Evolutionary conservation across 2,329 filamentous ascomycete species (phyloP).

Genomic region (Aspergillus carbonarius): DNA sequence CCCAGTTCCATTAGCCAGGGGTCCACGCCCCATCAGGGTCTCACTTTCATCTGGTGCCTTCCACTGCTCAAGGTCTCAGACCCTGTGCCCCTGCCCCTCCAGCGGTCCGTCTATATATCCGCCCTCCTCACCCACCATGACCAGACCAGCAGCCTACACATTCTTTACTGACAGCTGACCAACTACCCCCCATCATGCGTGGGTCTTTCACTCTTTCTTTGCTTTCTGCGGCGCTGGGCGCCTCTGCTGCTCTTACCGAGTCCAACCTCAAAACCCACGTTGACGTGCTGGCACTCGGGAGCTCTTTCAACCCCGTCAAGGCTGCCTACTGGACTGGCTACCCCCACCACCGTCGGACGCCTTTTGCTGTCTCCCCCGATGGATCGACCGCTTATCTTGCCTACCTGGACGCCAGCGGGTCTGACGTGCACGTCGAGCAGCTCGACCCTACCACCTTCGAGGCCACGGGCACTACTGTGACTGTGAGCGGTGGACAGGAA

Average conservation of each 20-base stretch:
- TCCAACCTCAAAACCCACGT: slow-evolving; percentile 40
- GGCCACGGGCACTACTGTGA: slow-evolving; percentile 53
- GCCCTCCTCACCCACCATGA: not conserved
- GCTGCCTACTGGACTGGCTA: slow-evolving; percentile 62
- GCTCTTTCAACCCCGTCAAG: slow-evolving; percentile 58
- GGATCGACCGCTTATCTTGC: slow-evolving; percentile 60
- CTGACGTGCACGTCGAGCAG: slow-evolving; percentile 58
- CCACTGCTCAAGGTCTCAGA: not conserved
- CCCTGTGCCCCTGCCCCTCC: not conserved
- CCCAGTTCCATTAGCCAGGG: not conserved
- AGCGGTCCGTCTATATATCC: not conserved
- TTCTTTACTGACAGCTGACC: not conserved
- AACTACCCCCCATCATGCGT: slow-evolving; percentile 19
- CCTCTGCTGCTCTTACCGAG: slow-evolving; percentile 19
- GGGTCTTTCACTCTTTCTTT: slow-evolving; percentile 24
- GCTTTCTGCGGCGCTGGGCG: slow-evolving; percentile 27
- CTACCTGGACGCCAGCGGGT: slow-evolving; percentile 58
- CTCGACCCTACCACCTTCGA: slow-evolving; percentile 56
- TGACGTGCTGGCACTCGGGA: slow-evolving; percentile 49
- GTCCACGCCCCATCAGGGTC: not conserved
- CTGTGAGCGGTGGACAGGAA: slow-evolving; percentile 57
- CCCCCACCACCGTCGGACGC: slow-evolving; percentile 62
- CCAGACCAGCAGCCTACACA: not conserved
- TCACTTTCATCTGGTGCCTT: not conserved
- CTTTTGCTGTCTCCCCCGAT: slow-evolving; percentile 62